Base-by-base conservation (phyloP, 768 basidiomycete species). In the Boletus patriciae region DNA sequence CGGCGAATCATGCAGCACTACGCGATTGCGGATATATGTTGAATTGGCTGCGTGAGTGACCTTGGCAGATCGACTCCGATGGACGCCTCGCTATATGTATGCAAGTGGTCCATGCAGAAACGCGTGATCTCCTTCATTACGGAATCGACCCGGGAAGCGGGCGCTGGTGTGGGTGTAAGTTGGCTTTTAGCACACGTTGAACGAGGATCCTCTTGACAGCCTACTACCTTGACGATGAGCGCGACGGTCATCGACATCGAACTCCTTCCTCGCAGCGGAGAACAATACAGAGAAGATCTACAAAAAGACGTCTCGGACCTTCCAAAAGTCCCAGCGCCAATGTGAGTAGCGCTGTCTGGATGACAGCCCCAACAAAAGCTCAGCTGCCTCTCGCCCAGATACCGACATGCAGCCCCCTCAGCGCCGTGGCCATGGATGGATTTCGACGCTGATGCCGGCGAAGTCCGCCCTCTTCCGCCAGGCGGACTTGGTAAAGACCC, bases 381-480 rank as follows among this genome's bases (percentile, higher is more conserved):
- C 54, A 37, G 52, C 50, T 21, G 45, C 27, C 18, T 7, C 49
- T 45, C 41, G 29, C 23, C 12, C 50, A 72, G 71, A 59, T 67
- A 77, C 51, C 67, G 76, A 15, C 76, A 77, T 60, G 76, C 71
- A 3, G 70, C 75, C 3, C 76, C 77, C 3, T 73, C 72, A 27
- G 76, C 75, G 0, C 76, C 76, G 1, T 77, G 76, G 76, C 76
- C 76, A 9, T 77, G 74, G 68, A 72, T 78, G 62, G 71, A 78
- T 50, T 66, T 77, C 8, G 69, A 73, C 40, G 63, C 16, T 10
- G 73, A 69, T 56, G 19, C n/a, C 36, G 64, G 59, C 10, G 54
- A 66, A 23, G 63, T 65, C 2, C 36, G 15, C 11, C 60, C 54
- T 33, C 51, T 62, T 37, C 61, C 66, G 0, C 67, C 66, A 4